These are phyloP conservation scores for Escallonia herrerae DNA, from an alignment of 129 eudicot genomes.

Conservation along the genomic window DNA sequence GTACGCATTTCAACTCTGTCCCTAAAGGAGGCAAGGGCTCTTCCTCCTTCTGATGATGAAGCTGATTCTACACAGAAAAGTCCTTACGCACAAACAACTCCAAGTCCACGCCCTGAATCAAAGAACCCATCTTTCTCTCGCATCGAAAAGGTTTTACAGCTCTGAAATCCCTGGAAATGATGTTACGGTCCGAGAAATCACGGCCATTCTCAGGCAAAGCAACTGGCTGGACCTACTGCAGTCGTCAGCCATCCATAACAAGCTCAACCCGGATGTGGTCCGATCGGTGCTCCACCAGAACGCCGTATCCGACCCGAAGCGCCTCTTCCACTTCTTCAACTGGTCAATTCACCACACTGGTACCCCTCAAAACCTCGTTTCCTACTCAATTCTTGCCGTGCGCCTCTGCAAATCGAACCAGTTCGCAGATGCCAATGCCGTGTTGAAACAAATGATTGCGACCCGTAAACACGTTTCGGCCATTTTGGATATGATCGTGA, in stretches of 20 bases:
- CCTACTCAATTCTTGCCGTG: conserved; percentile 38
- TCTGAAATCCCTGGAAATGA: conserved; percentile 23
- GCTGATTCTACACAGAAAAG: conserved; percentile 5
- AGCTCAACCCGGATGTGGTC: conserved; percentile 56
- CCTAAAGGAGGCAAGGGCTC: too few relatives aligned
- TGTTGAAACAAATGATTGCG: conserved; percentile 46
- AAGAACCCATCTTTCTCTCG: conserved; percentile 5
- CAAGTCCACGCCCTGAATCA: neutral
- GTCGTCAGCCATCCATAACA: conserved; percentile 40
- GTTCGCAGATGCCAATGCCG: conserved; percentile 30
- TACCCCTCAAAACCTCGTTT: conserved; percentile 49
- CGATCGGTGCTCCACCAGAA: conserved; percentile 54
- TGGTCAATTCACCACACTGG: conserved; percentile 61
- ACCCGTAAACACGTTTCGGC: conserved; percentile 31
- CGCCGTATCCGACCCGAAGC: conserved; percentile 39
- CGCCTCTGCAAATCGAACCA: conserved; percentile 41
- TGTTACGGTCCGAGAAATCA: conserved; percentile 41
- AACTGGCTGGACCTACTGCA: conserved; percentile 57
- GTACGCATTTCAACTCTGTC: too few relatives aligned
- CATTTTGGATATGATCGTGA: conserved; percentile 37
- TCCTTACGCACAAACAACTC: neutral
- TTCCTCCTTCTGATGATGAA: conserved; percentile 15
- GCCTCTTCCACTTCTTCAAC: conserved; percentile 65
- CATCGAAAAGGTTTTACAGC: conserved; percentile 4
- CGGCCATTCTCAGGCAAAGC: conserved; percentile 38